A percentile compares a stretch with the other conserved stretches of the same genome.
Conservation (phyloP, 2,329 filamentous ascomycete species). For the Zarea fungicola region DNA sequence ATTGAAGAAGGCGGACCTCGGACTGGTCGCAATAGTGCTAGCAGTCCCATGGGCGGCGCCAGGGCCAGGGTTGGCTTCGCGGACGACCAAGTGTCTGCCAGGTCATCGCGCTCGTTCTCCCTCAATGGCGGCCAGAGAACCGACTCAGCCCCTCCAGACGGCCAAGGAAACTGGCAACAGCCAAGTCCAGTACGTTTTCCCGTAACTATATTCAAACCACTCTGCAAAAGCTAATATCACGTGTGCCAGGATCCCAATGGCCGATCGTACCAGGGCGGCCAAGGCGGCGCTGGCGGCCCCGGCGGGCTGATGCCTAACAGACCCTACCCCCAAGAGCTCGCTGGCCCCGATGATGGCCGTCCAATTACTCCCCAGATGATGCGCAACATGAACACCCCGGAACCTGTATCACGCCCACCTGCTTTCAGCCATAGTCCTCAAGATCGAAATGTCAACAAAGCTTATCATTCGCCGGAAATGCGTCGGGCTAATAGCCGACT, state of each 20-base stretch:
- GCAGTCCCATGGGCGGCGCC: constrained; percentile 43
- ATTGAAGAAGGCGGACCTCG: constrained; percentile 45
- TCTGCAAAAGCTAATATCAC: constrained; percentile 40
- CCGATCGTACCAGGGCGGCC: constrained; percentile 19
- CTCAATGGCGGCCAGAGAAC: constrained; percentile 39
- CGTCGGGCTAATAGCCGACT: constrained; percentile 78
- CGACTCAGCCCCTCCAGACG: constrained; percentile 46
- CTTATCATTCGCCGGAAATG: constrained; percentile 70
- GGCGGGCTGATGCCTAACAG: constrained; percentile 15
- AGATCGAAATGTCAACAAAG: constrained; percentile 60
- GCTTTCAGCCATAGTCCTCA: constrained; percentile 72
- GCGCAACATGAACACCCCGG: constrained; percentile 57
- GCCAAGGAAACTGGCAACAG: constrained; percentile 31
- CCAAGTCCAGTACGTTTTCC: constrained; percentile 27
- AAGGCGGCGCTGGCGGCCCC: neutral
- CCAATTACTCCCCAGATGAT: constrained; percentile 26
- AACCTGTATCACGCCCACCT: constrained; percentile 73
- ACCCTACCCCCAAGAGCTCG: constrained; percentile 18
- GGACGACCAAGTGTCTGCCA: constrained; percentile 46
- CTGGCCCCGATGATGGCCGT: neutral
- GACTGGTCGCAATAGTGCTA: constrained; percentile 51
- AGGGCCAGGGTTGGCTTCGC: constrained; percentile 51
- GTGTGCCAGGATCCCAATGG: constrained; percentile 21
- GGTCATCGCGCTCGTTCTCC: constrained; percentile 49
- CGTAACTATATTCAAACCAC: constrained; percentile 38